Percentiles rank a stretch among this genome's conserved stretches.
These are phyloP conservation scores for Diaporthe eres DNA, from an alignment of 2,329 filamentous ascomycete species.

Conservation along the genomic window DNA sequence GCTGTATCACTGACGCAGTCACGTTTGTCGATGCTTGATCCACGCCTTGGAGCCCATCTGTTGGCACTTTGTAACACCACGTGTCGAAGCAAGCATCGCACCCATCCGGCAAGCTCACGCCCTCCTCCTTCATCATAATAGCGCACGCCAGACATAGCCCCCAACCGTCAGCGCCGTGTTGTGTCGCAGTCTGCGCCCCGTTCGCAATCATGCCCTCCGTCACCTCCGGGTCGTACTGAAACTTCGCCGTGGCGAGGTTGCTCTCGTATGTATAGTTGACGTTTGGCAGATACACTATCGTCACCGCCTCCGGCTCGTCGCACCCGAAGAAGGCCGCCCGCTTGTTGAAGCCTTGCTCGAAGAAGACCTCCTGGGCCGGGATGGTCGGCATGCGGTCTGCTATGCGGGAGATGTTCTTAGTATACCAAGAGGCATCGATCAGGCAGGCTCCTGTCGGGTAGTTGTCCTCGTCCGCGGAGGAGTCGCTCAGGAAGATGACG, in stretches of 20 bases:
- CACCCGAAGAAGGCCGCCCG: constrained; percentile 20
- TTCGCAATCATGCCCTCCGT: constrained; percentile 31
- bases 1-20: neutral
- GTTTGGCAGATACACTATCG: constrained; percentile 31
- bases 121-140: constrained; percentile 32
- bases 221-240: constrained; percentile 19
- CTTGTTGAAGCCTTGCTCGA: constrained; percentile 21
- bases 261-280: constrained; percentile 33
- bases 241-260: neutral
- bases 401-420: constrained; percentile 24
- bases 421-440: neutral
- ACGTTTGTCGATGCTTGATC: neutral
- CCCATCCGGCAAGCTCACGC: constrained; percentile 4
- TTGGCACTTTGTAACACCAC: constrained; percentile 26
- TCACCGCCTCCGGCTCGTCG: constrained; percentile 30
- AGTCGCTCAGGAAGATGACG: constrained; percentile 25
- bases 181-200: constrained; percentile 13
- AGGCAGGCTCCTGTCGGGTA: constrained; percentile 7
- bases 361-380: neutral
- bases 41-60: neutral
- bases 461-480: constrained; percentile 18
- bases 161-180: constrained; percentile 24
- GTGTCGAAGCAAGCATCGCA: constrained; percentile 28
- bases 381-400: constrained; percentile 16
- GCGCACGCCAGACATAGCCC: constrained; percentile 29